Evolutionary conservation across 2,329 filamentous ascomycete genomes (phyloP).

Genomic region (Cytospora leucostoma): DNA sequence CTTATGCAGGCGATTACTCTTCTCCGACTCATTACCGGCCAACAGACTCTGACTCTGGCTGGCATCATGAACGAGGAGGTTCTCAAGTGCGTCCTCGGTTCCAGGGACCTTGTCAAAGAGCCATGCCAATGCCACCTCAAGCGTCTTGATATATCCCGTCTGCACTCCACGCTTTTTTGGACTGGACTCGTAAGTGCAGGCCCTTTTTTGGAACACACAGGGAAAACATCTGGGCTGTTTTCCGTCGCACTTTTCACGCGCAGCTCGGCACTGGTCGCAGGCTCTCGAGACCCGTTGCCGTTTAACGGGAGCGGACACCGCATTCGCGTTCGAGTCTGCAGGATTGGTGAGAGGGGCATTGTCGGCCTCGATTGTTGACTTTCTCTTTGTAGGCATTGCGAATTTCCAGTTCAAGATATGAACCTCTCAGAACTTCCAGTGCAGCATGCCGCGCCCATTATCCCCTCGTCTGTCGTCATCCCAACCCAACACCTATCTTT

Average conservation of each 20-base stretch:
- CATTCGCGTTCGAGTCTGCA: slow-evolving; percentile 14
- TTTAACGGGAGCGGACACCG: slow-evolving; percentile 46
- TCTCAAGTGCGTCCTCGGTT: slow-evolving; percentile 58
- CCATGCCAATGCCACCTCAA: slow-evolving; percentile 70
- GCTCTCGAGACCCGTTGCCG: slow-evolving; percentile 67
- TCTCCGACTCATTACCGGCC: slow-evolving; percentile 52
- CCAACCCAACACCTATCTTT: slow-evolving; percentile 10
- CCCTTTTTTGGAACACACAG: slow-evolving; percentile 62
- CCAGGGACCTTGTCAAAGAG: slow-evolving; percentile 63
- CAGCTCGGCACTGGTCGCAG: slow-evolving; percentile 68
- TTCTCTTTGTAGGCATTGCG: slow-evolving; percentile 45
- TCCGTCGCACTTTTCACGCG: slow-evolving; percentile 74
- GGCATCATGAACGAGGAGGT: slow-evolving; percentile 50
- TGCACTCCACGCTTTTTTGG: slow-evolving; percentile 77
- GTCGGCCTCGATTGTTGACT: slow-evolving; percentile 35
- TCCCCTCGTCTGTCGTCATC: slow-evolving; percentile 13
- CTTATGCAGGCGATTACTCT: slow-evolving; percentile 59
- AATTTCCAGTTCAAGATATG: neutral
- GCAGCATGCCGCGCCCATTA: slow-evolving; percentile 35
- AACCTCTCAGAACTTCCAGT: slow-evolving; percentile 1
- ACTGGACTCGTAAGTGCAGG: slow-evolving; percentile 71
- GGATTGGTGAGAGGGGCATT: slow-evolving; percentile 22
- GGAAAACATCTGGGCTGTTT: slow-evolving; percentile 66
- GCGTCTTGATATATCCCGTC: slow-evolving; percentile 75
- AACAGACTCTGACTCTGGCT: slow-evolving; percentile 48